phyloP scores from a whole-genome alignment of 805 yeast species.

The Yamadazyma sp. region DNA sequence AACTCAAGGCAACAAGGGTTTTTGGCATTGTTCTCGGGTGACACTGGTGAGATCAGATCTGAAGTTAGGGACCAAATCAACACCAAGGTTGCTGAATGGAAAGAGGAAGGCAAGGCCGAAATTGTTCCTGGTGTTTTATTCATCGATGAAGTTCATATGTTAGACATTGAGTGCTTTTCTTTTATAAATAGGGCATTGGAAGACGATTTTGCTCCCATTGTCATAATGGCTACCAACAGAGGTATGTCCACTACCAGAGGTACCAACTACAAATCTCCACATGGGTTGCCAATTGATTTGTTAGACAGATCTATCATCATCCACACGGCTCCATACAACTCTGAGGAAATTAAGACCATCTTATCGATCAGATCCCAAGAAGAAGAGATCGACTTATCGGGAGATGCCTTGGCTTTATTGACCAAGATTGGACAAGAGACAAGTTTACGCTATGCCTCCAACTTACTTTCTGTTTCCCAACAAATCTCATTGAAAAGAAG shows the following conservation, averaged over 20 bases:
- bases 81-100: conserved; percentile 96
- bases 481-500: conserved; percentile 84
- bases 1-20: conserved; percentile 98
- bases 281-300: conserved; percentile 94
- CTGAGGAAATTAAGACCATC: conserved; percentile 84
- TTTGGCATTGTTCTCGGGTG: conserved; percentile 90
- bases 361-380: conserved; percentile 87
- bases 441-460: conserved; percentile 87
- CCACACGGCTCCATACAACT: conserved; percentile 74
- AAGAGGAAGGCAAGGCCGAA: conserved; percentile 98
- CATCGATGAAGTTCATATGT: conserved; percentile 98
- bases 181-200: conserved; percentile 94
- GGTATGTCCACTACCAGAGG: conserved; percentile 95
- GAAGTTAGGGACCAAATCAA: conserved; percentile 97
- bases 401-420: conserved; percentile 81
- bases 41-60: conserved; percentile 95
- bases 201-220: conserved; percentile 95
- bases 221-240: conserved; percentile 96
- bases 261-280: conserved; percentile 90
- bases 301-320: conserved; percentile 92
- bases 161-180: conserved; percentile 95
- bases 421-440: conserved; percentile 91
- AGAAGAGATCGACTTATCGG: conserved; percentile 82
- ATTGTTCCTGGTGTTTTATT: conserved; percentile 96
- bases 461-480: conserved; percentile 85